Base-by-base conservation (phyloP, 116 monocot species). In the Dioscorea cayenensis region DNA sequence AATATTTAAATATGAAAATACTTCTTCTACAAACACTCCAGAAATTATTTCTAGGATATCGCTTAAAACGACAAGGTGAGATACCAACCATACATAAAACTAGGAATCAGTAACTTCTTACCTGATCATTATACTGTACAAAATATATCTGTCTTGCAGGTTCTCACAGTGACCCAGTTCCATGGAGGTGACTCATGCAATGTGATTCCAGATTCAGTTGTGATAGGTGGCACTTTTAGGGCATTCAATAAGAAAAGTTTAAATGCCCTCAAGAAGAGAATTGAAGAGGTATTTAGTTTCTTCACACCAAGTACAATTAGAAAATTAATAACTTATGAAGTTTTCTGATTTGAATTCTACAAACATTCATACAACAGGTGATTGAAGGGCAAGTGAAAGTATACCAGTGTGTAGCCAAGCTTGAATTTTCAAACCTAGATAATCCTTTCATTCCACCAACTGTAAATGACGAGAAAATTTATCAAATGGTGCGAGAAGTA, bases 361-460 rank as follows among this genome's bases (percentile, higher is more conserved):
- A 6, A 43, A 43, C 14, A 32, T 17, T 60, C 17, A 4, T 49
- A 11, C 27, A 5, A 4, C 76, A 91, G 91, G 82, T 94, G 17
- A 91, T 91, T 29, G 64, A 88, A 29, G 72, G 72, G 23, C 94
- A 94, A 67, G 74, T 84, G 3, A 76, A 72, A 2, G 94, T 94
- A 14, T 86, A 91, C 65, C 67, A 84, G 69, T 91, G 90, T 72
- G 48, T 69, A 4, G 84, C 88, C 1, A 43, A 69, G 0, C 84
- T 94, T n/a, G 82, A 94, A 67, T 94, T 94, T 70, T 84, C 84
- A 28, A 88, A 94, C 71, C 77, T 84, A 0, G 75, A 88, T 32
- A 32, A 71, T 36, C 72, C 75, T 29, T 89, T 91, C 75, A 82
- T 84, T 51, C 91, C 91, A 14, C 91, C 94, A 3, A 88, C 81